A percentile compares a stretch with the other conserved stretches of the same genome.
Evolutionary conservation across 441 rosid species (phyloP).

Genomic region (Pelargonium exstipulatum): DNA sequence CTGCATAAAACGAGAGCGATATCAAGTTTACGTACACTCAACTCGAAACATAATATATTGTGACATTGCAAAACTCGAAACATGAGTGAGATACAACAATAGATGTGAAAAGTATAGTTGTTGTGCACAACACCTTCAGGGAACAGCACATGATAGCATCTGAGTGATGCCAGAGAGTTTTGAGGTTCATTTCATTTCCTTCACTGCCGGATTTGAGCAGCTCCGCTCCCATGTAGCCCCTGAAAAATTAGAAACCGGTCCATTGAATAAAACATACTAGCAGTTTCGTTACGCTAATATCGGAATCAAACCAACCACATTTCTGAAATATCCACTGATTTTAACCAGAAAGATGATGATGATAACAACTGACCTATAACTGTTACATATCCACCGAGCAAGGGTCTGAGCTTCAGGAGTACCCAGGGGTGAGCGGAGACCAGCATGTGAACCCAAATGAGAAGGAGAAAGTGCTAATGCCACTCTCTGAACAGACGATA

Average conservation of each 20-base stretch:
- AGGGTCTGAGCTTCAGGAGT: slow-evolving; percentile 88
- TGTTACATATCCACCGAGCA: slow-evolving; percentile 79
- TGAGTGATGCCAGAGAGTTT: slow-evolving; percentile 24
- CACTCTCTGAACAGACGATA: slow-evolving; percentile 89
- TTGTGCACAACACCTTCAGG: slow-evolving; percentile 43
- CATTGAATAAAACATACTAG: no score
- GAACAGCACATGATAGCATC: slow-evolving; percentile 55
- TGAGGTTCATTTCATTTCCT: slow-evolving; percentile 21
- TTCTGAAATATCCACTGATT: no score
- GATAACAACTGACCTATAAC: slow-evolving; percentile 50
- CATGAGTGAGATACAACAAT: no score
- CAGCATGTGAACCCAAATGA: slow-evolving; percentile 52
- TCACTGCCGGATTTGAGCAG: slow-evolving; percentile 33
- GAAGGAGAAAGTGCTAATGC: slow-evolving; percentile 93
- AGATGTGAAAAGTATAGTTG: background rate
- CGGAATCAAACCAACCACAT: no score
- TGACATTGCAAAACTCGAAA: no score
- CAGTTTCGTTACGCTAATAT: no score
- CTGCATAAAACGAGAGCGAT: slow-evolving; percentile 34
- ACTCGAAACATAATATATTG: background rate
- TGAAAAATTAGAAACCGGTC: slow-evolving; percentile 6
- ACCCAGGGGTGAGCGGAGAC: slow-evolving; percentile 59
- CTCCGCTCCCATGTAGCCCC: slow-evolving; percentile 60
- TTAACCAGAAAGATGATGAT: background rate
- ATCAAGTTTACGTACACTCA: background rate